A percentile compares a stretch with the other conserved stretches of the same genome.
Evolutionary conservation across 202 grass and related monocot species (phyloP).

Genomic region (Hordeum pubiflorum): DNA sequence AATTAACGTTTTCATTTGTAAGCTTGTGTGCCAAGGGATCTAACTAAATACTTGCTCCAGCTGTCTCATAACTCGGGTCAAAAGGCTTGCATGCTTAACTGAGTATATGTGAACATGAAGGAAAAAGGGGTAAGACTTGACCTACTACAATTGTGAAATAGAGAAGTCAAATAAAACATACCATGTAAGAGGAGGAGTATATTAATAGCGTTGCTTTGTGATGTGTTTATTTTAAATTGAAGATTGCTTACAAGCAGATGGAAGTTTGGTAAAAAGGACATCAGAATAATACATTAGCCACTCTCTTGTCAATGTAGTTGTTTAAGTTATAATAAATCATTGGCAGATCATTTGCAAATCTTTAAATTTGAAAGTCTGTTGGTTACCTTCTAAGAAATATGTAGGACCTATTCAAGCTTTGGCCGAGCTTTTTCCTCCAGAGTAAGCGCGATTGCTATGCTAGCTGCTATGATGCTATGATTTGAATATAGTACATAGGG

Average conservation of each 20-base stretch:
- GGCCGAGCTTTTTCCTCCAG: background rate
- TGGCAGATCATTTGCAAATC: background rate
- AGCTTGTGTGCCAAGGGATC: conserved; percentile 19
- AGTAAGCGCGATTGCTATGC: background rate
- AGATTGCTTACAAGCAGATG: conserved; percentile 1
- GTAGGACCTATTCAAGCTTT: conserved; percentile 3
- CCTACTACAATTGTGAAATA: background rate
- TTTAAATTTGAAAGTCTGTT: background rate
- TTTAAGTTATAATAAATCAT: background rate
- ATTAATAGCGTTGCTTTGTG: background rate
- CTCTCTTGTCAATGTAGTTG: background rate
- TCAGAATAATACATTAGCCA: background rate
- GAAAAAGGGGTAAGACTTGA: background rate
- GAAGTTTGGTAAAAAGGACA: background rate
- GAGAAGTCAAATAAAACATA: background rate
- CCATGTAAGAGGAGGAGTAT: background rate
- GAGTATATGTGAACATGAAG: background rate
- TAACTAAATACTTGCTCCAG: background rate
- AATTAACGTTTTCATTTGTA: background rate
- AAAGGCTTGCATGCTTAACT: background rate
- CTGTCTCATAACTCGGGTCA: background rate
- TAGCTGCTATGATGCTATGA: background rate
- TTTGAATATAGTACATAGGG: background rate
- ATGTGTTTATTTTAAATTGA: background rate
- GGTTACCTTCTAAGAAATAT: background rate